These are phyloP conservation scores for Chaetomium globosum DNA, from an alignment of 2,329 filamentous ascomycete genomes.

Conservation along the genomic window DNA sequence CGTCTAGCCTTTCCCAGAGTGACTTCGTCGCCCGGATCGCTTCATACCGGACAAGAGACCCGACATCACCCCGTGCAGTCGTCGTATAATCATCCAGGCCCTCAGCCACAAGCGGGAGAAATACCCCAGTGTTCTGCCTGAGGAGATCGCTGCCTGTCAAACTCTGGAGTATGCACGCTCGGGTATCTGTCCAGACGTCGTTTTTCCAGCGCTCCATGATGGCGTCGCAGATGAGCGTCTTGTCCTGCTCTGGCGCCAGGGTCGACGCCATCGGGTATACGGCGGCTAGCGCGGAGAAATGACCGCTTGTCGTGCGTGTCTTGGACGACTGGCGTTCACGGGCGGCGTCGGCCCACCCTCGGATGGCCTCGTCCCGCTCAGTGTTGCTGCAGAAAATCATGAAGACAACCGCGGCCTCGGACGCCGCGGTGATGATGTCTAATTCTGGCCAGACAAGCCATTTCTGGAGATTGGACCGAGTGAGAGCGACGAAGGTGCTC, in stretches of 20 bases:
- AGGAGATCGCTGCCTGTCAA: slow-evolving; percentile 54
- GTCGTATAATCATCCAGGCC: slow-evolving; percentile 88
- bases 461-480: slow-evolving; percentile 44
- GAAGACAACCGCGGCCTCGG: slow-evolving; percentile 55
- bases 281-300: slow-evolving; percentile 57
- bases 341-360: slow-evolving; percentile 53
- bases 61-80: slow-evolving; percentile 84
- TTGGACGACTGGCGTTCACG: slow-evolving; percentile 41
- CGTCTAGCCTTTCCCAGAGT: slow-evolving; percentile 52
- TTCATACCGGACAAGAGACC: slow-evolving; percentile 80
- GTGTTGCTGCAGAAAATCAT: slow-evolving; percentile 49
- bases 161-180: slow-evolving; percentile 59
- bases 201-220: slow-evolving; percentile 57
- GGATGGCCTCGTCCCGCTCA: slow-evolving; percentile 47
- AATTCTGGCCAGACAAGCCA: slow-evolving; percentile 57
- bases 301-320: slow-evolving; percentile 51
- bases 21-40: slow-evolving; percentile 75
- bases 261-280: slow-evolving; percentile 49
- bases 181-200: slow-evolving; percentile 55
- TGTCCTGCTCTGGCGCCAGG: slow-evolving; percentile 29
- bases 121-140: slow-evolving; percentile 44
- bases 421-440: slow-evolving; percentile 54
- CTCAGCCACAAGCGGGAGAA: slow-evolving; percentile 53
- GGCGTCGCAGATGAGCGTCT: slow-evolving; percentile 48
- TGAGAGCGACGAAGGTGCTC: slow-evolving; percentile 25